Evolutionary conservation across 1,284 basidiomycete species (phyloP), one percentile per base, ranked within the genome.

Genomic region (Trichosporon sp.): DNA sequence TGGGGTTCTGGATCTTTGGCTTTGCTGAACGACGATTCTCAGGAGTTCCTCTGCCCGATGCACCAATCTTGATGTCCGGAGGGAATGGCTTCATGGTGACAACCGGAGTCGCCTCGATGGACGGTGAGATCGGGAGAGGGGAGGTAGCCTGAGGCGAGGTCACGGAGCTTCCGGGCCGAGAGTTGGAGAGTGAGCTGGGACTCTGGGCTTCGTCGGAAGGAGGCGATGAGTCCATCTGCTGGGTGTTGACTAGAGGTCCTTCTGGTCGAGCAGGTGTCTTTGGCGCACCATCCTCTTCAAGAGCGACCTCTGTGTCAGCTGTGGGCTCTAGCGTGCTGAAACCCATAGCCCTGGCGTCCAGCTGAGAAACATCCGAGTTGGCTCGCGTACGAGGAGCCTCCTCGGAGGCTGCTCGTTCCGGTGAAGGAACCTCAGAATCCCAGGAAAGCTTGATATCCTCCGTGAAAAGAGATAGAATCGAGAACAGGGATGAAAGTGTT

Each of bases 371-470:
- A 66, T 83, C 81, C 27, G 81, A 83, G 69, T 84, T 80, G 15
- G 78, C 76, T 29, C 79, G 66, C 0, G 73, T 32, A 6, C 56
- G 56, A 31, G 56, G 29, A 3, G 27, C 18, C 18, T 31, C 56
- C 15, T 60, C 56, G 2, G 56, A 60, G 56, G 18, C 27, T 8
- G 27, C 56, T 8, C 56, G 56, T 15, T 60, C 56, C 8, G 56
- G 56, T 2, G 56, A 60, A 2, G 15, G 56, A 2, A 11, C 56
- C 21, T 60, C 56, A 3, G 56, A 60, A 29, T 31, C 69, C 92
- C 93, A 96, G 70, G 92, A 91, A 75, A 98, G 89, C 82, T 95
- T 91, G 76, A 99, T 91, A 78, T 98, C 92, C 82, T 99, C 96
- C 1, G 97, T 99, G 83, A 99, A 99, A 62, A 99, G 86, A 69